Evolutionary conservation across 352 stramenopile genomes (phyloP).

Genomic region (Pythium inflatum): DNA sequence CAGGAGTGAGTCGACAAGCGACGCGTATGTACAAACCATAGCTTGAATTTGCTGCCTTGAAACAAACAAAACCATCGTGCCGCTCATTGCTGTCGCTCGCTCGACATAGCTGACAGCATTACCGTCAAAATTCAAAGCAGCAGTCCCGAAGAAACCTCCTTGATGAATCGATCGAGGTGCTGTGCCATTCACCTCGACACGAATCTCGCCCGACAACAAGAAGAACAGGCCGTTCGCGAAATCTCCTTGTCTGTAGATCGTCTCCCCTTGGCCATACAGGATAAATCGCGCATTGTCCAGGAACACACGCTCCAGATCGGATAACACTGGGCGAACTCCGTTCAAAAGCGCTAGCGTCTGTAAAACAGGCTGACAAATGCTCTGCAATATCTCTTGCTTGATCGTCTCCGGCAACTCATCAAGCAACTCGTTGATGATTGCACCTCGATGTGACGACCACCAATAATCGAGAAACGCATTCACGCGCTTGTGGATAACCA

Average conservation of each 20-base stretch:
- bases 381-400: conserved; percentile 63
- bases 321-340: conserved; percentile 50
- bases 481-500: conserved; percentile 64
- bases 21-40: conserved; percentile 40
- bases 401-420: conserved; percentile 63
- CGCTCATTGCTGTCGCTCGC: conserved; percentile 53
- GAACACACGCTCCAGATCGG: conserved; percentile 57
- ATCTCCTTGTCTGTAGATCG: conserved; percentile 69
- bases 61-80: conserved; percentile 60
- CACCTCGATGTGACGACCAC: conserved; percentile 72
- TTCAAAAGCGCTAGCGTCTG: conserved; percentile 55
- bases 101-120: conserved; percentile 50
- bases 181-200: conserved; percentile 43
- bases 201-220: conserved; percentile 57
- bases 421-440: conserved; percentile 60
- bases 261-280: conserved; percentile 66
- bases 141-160: conserved; percentile 62
- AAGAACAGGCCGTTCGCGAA: conserved; percentile 64
- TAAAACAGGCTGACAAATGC: conserved; percentile 60
- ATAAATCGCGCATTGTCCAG: conserved; percentile 72
- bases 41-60: conserved; percentile 50
- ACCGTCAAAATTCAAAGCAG: conserved; percentile 42
- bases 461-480: conserved; percentile 76
- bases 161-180: conserved; percentile 45
- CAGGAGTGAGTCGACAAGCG: conserved; percentile 39